Base-by-base conservation (phyloP, 495 filamentous ascomycete genomes). In the Penicillium ucsense region DNA sequence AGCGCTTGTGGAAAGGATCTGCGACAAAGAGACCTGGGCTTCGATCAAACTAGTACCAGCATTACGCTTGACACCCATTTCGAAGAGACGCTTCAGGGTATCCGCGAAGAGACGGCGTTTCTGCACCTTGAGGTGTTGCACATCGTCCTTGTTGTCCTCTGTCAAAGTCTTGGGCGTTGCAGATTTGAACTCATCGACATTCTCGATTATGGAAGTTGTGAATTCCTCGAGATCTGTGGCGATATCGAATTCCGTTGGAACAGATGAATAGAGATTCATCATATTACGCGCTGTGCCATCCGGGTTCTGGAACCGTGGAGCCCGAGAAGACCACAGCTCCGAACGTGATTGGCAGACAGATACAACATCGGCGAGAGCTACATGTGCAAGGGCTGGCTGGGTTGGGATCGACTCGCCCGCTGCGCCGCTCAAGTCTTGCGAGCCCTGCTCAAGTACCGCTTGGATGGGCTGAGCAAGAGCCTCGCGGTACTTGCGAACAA, bases 21-120 rank as follows among this genome's bases (percentile, higher is more conserved):
- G 72, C 8, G 83, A 71, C 8, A 86, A 68, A 4, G 84, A 81
- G 32, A 74, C 71, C 65, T 99, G 94, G 36, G 79, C 78, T 32
- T 75, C 74, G 6, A 96, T 73, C 38, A 80, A 60, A 51, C 81
- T 79, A 31, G 72, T 77, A 49, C 83, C 78, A 20, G 91, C 71
- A 59, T 89, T 95, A 9, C 81, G 79, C 54, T 83, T 84, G 47
- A 97, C 78, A 12, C 94, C 94, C 89, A 97, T 95, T 28, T 84
- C 77, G 27, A 88, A 80, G 3, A 96, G 65, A 5, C 76, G 77
- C 56, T 85, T 88, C 46, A 99, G 68, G 0, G 85, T 88, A 52
- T 97, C 91, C 1, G 86, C 83, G 52, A 91, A 92, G 9, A 95
- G 79, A 53, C 85, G 89, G n/a, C 88, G 82, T 66, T 99, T 99